A percentile compares a stretch with the other conserved stretches of the same genome.
phyloP scores from a whole-genome alignment of 148 eudicot species.

The Selenicereus undatus region DNA sequence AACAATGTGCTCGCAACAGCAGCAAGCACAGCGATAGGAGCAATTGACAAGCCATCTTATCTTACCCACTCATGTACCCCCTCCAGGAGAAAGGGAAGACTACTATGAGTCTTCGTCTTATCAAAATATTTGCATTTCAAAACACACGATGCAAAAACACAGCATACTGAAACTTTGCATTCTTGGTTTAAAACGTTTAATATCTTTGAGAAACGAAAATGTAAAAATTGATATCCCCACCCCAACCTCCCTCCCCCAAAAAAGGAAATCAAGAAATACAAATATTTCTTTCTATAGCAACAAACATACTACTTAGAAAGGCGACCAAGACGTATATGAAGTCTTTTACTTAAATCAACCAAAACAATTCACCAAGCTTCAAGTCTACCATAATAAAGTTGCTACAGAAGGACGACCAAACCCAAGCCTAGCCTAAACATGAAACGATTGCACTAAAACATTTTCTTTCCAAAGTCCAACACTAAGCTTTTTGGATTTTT shows the following conservation, averaged over 20 bases:
- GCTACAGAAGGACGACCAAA: neutral
- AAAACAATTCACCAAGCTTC: neutral
- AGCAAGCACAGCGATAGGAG: neutral
- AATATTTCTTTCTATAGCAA: neutral
- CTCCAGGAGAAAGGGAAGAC: too few species aligned
- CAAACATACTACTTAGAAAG: neutral
- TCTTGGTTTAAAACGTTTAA: too few species aligned
- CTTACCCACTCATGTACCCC: too few species aligned
- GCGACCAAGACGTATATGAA: neutral
- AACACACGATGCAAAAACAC: too few species aligned
- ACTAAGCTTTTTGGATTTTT: neutral
- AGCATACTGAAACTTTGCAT: too few species aligned
- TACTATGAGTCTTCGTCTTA: too few species aligned
- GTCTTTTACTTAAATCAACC: neutral
- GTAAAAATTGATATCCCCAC: neutral
- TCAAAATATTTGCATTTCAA: too few species aligned
- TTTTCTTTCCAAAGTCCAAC: constrained; percentile 2
- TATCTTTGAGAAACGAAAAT: too few species aligned
- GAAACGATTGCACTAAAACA: neutral
- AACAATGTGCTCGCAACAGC: neutral
- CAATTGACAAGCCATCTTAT: neutral
- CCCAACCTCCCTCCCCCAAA: neutral
- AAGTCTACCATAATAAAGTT: neutral
- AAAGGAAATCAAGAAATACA: too few species aligned
- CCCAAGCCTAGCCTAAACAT: neutral